A percentile compares a stretch with the other conserved stretches of the same genome.
phyloP scores from a whole-genome alignment of 495 filamentous ascomycete genomes.

The Baudoinia panamericana region DNA sequence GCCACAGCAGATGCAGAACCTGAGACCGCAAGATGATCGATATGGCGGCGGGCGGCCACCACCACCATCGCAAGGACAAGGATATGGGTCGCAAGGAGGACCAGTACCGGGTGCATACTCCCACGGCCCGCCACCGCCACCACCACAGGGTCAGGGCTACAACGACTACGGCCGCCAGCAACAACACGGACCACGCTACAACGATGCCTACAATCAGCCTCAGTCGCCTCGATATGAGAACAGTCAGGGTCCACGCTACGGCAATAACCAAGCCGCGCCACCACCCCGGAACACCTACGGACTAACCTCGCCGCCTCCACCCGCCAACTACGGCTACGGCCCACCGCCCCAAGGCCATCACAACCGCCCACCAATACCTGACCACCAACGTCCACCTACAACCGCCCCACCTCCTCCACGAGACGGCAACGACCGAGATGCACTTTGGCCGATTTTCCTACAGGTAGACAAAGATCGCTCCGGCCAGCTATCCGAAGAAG shows the following conservation, averaged over 20 bases:
- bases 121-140: constrained; percentile 5
- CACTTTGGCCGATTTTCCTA: constrained; percentile 73
- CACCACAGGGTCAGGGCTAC: constrained; percentile 13
- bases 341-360: constrained; percentile 35
- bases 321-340: constrained; percentile 47
- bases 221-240: constrained; percentile 1
- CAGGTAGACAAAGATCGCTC: constrained; percentile 74
- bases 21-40: constrained; percentile 21
- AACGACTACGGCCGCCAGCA: constrained; percentile 12
- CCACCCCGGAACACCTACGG: constrained; percentile 20
- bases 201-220: constrained; percentile 13
- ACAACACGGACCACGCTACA: constrained; percentile 10
- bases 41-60: constrained; percentile 22
- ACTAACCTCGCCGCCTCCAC: constrained; percentile 42
- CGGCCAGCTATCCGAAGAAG: constrained; percentile 71
- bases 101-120: constrained; percentile 19
- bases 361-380: constrained; percentile 38
- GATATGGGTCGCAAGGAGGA: constrained; percentile 21
- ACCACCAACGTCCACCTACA: constrained; percentile 47
- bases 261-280: constrained; percentile 21
- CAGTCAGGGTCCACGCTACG: constrained; percentile 3
- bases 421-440: constrained; percentile 47
- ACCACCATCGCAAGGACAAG: constrained; percentile 5
- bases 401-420: constrained; percentile 51
- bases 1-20: constrained; percentile 12